phyloP scores from a whole-genome alignment of 2,329 filamentous ascomycete genomes.

The Colletotrichum abscissum region DNA sequence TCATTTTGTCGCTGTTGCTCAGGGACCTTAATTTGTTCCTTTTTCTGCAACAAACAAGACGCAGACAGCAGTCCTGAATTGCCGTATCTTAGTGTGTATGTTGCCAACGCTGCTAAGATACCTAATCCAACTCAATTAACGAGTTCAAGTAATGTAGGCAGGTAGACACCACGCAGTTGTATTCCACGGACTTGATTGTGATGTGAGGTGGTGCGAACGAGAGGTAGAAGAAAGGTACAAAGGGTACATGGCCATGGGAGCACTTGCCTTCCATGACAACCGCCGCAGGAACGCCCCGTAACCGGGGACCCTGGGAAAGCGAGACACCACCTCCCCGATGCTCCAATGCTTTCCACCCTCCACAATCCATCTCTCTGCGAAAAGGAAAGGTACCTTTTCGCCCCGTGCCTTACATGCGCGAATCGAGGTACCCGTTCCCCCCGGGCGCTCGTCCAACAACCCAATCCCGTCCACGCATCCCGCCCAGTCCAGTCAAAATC shows the following conservation, averaged over 20 bases:
- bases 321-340: neutral
- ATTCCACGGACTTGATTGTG: neutral
- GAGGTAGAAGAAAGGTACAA: no score
- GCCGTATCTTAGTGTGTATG: neutral
- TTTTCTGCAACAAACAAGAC: neutral
- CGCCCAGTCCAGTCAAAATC: neutral
- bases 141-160: neutral
- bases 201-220: no score
- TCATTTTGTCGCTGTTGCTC: neutral
- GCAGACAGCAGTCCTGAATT: neutral
- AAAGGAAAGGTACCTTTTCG: no score
- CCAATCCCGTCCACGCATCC: neutral
- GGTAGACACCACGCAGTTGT: no score
- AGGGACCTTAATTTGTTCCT: neutral
- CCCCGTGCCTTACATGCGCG: no score
- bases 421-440: no score
- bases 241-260: neutral
- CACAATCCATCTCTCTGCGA: neutral
- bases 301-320: neutral
- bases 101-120: neutral
- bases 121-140: neutral
- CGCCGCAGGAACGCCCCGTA: neutral
- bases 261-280: neutral
- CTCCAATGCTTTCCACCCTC: neutral
- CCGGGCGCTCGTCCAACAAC: neutral